Evolutionary conservation across 805 yeast species (phyloP), one percentile per base, ranked within the genome.

Genomic region (Kodamaea neixiangensis): DNA sequence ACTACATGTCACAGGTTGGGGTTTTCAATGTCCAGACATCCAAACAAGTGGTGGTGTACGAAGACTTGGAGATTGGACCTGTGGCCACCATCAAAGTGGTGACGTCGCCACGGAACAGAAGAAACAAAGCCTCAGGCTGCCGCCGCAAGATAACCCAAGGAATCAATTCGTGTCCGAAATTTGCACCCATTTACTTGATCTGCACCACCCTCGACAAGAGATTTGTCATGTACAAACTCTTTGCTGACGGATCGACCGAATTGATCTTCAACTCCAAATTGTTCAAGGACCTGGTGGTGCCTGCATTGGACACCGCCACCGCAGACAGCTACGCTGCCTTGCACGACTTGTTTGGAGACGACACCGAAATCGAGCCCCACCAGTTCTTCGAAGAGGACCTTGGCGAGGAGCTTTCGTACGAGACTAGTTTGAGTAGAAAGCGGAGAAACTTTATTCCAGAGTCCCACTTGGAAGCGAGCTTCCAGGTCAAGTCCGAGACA

Each of bases 1-100:
- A 70, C 51, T 54, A 68, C 7, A 62, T 69, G 58, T 63, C 71
- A 7, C 65, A 64, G 49, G 55, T 67, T 2, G 72, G 73, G 0
- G 56, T 69, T 1, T 47, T 69, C 21, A 55, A 64, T 58, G 9
- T 54, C 55, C 29, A 52, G 52, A 17, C 49, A 2, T 22, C 22
- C 5, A 14, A 33, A 20, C 10, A 15, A n/a, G 41, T 47, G 3
- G 15, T 33, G 9, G 49, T 53, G 41, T 66, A 55, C 46, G 64
- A 61, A n/a, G 50, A 55, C 33, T 55, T 67, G 46, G 53, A 58
- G 31, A 48, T 66, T 33, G 70, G 68, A 1, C 67, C 68, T 5
- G 46, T 52, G 13, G 46, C 56, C 33, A 42, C 54, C 13, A 41
- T 57, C 25, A 50, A 60, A 34, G 44, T 66, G 17, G 50, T 60